phyloP scores from a whole-genome alignment of 2,329 filamentous ascomycete species.

The Pseudogymnoascus sp. region DNA sequence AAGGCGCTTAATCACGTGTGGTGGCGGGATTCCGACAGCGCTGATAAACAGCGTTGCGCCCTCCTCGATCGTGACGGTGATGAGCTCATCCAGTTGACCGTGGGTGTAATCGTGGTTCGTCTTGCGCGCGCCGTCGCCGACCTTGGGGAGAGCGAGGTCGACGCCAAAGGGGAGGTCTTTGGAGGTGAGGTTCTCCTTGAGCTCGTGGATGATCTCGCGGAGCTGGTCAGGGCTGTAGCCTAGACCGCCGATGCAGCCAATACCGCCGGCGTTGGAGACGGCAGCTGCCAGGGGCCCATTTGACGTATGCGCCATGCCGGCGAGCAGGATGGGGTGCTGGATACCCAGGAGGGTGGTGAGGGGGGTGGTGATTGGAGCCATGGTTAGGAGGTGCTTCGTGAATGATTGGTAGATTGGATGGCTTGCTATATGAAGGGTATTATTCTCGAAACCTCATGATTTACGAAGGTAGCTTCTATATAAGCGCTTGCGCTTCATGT shows the following conservation, averaged over 20 bases:
- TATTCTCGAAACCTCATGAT: background rate
- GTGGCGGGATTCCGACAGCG: slow-evolving; percentile 80
- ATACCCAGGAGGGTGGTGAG: slow-evolving; percentile 74
- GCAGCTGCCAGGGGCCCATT: slow-evolving; percentile 72
- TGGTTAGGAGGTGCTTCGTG: background rate
- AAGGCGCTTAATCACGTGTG: slow-evolving; percentile 62
- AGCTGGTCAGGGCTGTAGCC: slow-evolving; percentile 68
- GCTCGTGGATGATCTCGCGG: slow-evolving; percentile 72
- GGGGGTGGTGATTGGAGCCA: slow-evolving; percentile 59
- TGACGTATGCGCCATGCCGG: slow-evolving; percentile 86
- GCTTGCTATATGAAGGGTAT: background rate
- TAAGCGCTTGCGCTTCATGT: background rate
- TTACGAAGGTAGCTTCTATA: background rate
- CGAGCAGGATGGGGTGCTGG: slow-evolving; percentile 80
- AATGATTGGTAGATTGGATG: background rate
- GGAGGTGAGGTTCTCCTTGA: slow-evolving; percentile 64
- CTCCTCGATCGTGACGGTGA: slow-evolving; percentile 76
- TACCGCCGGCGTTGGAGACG: slow-evolving; percentile 69
- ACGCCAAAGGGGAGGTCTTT: slow-evolving; percentile 77
- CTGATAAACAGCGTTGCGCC: slow-evolving; percentile 80
- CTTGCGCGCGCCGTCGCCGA: slow-evolving; percentile 73
- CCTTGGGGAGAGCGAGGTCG: slow-evolving; percentile 82
- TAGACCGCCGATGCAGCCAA: slow-evolving; percentile 65
- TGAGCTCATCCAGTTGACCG: slow-evolving; percentile 78
- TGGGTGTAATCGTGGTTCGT: slow-evolving; percentile 96